phyloP scores from a whole-genome alignment of 345 rosid genomes.

The Populus euphratica region DNA sequence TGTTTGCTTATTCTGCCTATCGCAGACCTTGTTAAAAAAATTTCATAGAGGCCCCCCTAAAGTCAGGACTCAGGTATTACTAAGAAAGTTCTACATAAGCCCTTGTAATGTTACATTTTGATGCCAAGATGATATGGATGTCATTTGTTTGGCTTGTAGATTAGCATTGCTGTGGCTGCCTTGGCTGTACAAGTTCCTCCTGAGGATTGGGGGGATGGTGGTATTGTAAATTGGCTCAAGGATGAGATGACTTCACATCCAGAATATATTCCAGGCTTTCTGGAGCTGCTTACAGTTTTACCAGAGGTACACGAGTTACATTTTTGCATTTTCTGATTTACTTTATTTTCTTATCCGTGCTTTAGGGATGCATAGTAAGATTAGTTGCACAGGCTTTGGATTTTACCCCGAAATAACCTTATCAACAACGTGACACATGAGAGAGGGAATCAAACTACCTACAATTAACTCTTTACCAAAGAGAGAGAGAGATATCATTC shows the following conservation, averaged over 20 bases:
- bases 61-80: constrained; percentile 92
- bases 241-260: constrained; percentile 94
- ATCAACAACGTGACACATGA: neutral
- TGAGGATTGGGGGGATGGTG: constrained; percentile 95
- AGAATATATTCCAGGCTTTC: constrained; percentile 88
- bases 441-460: neutral
- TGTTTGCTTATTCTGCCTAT: constrained; percentile 3
- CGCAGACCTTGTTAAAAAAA: constrained; percentile 85
- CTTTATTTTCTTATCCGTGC: neutral
- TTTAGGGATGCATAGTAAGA: neutral
- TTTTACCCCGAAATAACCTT: neutral
- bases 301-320: constrained; percentile 68
- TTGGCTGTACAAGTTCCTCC: constrained; percentile 98
- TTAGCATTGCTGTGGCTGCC: constrained; percentile 98
- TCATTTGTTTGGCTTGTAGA: constrained; percentile 51
- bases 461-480: neutral
- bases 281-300: constrained; percentile 90
- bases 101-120: constrained; percentile 2
- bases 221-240: constrained; percentile 85
- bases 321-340: constrained; percentile 2
- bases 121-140: constrained; percentile 5
- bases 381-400: neutral
- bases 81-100: neutral
- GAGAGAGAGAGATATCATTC: neutral
- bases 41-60: constrained; percentile 94